Evolutionary conservation across 2,329 filamentous ascomycete species (phyloP), one percentile per base, ranked within the genome.

Genomic region (Hypoxylon sp.): DNA sequence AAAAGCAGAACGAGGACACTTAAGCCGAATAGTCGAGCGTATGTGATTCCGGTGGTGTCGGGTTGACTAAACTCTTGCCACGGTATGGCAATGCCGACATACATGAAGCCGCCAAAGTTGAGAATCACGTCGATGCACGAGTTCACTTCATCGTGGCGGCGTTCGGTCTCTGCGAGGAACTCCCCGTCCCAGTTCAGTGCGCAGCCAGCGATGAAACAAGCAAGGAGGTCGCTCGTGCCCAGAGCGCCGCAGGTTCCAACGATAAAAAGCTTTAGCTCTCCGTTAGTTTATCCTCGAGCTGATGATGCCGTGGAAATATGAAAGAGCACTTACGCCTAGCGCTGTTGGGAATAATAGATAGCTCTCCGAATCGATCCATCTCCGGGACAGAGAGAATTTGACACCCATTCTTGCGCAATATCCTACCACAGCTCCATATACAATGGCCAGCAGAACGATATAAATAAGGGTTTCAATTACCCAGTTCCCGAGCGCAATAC

Each of bases 91-190:
- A 80, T 80, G 0, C 86, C 87, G 44, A 89, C 79, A 64, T 86
- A 88, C 78, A 88, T 85, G 74, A 89, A 89, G 18, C 84, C 85
- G 6, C 82, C 85, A 68, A 87, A 86, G 72, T 89, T 89, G 51
- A 89, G 78, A 0, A 89, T 72, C 0, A 86, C 82, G 53, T 89
- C 86, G 11, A 89, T 79, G 36, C 81, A 83, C 1, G 82, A 80
- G 72, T 89, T 89, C 69, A 89, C 86, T 48, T 88, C 85, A 61
- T 89, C 87, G 69, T 88, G 86, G 7, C 86, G 82, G 7, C 80
- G 76, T 60, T 86, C 80, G 0, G 83, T 80, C 72, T 89, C 87
- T 3, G 79, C 78, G 2, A 88, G 82, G 69, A 85, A 89, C n/a
- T 81, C 72, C 2, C 87, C 86, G 58, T 89, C 84, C 87, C 87